A percentile compares a stretch with the other conserved stretches of the same genome.
Conservation (phyloP, 1,284 basidiomycete genomes). For the Cutaneotrichosporon sp. region DNA sequence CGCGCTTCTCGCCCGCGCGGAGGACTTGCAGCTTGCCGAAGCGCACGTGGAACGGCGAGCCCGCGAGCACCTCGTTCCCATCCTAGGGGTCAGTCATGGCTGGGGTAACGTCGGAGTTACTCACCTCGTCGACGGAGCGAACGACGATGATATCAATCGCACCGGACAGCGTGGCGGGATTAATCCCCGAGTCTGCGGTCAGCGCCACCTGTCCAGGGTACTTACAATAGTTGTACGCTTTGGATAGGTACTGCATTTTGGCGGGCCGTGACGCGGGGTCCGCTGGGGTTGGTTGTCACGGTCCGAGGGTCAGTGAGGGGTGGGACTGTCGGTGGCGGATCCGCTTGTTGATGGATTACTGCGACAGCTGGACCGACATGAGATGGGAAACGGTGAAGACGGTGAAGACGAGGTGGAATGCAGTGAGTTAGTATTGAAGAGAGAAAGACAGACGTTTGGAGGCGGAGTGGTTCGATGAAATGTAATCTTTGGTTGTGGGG, state of each 20-base stretch:
- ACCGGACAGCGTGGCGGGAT: conserved; percentile 88
- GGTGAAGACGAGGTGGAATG: too few species aligned
- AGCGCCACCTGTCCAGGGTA: background rate
- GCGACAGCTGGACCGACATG: too few species aligned
- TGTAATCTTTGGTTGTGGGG: too few species aligned
- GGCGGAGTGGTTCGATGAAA: too few species aligned
- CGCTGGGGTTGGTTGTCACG: too few species aligned
- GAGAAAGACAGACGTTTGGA: background rate
- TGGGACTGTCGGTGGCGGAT: too few species aligned
- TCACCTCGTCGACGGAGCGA: conserved; percentile 61
- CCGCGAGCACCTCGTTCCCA: conserved; percentile 64
- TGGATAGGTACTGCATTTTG: conserved; percentile 46
- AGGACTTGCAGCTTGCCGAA: conserved; percentile 98
- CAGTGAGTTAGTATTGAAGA: background rate
- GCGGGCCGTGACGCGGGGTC: too few species aligned
- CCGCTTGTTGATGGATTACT: too few species aligned
- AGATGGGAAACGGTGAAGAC: too few species aligned
- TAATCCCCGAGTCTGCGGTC: conserved; percentile 56
- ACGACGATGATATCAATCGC: conserved; percentile 97
- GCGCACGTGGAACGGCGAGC: conserved; percentile 95
- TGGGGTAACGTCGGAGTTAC: conserved; percentile 2
- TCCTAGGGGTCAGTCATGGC: too few species aligned
- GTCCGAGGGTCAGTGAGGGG: too few species aligned
- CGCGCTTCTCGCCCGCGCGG: conserved; percentile 90
- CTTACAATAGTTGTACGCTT: conserved; percentile 48